phyloP scores from a whole-genome alignment of 257 asterid genomes.

The Forsythia viridissima region DNA sequence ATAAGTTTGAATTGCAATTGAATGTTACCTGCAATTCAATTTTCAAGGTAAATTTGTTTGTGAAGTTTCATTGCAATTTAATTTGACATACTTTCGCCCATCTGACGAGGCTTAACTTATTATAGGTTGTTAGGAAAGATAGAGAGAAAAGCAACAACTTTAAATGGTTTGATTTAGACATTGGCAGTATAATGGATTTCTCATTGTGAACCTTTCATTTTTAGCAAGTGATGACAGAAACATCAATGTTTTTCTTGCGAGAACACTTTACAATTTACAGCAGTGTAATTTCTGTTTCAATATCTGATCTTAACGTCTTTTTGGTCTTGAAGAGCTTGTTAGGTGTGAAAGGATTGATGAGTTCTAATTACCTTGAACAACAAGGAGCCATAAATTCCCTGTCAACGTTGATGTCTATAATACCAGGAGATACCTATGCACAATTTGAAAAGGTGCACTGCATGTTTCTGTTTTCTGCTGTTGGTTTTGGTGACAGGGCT shows the following conservation, averaged over 20 bases:
- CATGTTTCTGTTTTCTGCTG: constrained; percentile 20
- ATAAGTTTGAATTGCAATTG: not conserved
- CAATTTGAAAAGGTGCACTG: constrained; percentile 82
- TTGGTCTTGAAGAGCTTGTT: constrained; percentile 61
- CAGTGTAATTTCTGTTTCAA: not conserved
- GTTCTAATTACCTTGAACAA: constrained; percentile 59
- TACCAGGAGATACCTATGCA: constrained; percentile 77
- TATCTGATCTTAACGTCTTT: constrained; percentile 11
- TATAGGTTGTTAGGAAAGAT: not conserved
- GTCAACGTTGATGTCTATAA: constrained; percentile 81
- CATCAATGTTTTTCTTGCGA: constrained; percentile 8
- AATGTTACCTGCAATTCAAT: not conserved
- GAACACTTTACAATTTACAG: not conserved
- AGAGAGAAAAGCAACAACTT: not conserved
- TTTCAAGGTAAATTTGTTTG: not conserved
- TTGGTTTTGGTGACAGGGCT: constrained; percentile 18
- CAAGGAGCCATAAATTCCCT: constrained; percentile 78
- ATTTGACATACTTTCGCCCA: not conserved
- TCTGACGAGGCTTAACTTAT: not conserved
- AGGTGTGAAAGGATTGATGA: constrained; percentile 76
- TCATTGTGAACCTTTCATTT: constrained; percentile 10
- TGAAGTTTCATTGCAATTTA: not conserved
- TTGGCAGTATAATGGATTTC: constrained; percentile 5
- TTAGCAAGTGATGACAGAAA: constrained; percentile 16
- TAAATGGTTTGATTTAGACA: constrained; percentile 6